A percentile compares a stretch with the other conserved stretches of the same genome.
Evolutionary conservation across 2,329 filamentous ascomycete species (phyloP).

Genomic region (Colletotrichum liriopes): DNA sequence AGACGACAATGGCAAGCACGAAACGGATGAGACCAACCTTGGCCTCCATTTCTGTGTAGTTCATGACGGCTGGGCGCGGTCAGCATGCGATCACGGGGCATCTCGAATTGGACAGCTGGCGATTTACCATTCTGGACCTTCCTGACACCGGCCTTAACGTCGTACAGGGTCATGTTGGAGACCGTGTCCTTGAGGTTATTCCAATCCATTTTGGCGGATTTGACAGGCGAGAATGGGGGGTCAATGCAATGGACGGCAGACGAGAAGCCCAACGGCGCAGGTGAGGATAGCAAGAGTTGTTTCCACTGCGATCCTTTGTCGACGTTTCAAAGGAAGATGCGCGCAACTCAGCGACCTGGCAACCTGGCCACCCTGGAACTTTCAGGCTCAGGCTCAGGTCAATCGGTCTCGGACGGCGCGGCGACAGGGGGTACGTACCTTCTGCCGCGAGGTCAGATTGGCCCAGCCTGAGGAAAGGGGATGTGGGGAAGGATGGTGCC

Average conservation of each 20-base stretch:
- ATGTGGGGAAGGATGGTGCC: constrained; percentile 11
- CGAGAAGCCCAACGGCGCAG: constrained; percentile 20
- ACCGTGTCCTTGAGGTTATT: constrained; percentile 88
- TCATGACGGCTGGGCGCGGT: constrained; percentile 86
- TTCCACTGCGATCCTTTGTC: constrained; percentile 36
- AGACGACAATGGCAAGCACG: constrained; percentile 28
- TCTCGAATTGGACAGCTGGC: constrained; percentile 32
- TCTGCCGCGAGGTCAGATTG: background rate
- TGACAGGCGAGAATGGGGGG: constrained; percentile 4
- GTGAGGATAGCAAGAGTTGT: constrained; percentile 6
- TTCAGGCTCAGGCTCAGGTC: constrained; percentile 39
- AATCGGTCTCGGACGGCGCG: constrained; percentile 36
- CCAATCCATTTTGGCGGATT: constrained; percentile 79
- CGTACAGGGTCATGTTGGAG: constrained; percentile 93
- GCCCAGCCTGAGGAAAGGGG: constrained; percentile 1
- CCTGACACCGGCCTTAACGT: constrained; percentile 93
- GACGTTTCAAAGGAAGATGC: constrained; percentile 42
- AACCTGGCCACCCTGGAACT: constrained; percentile 43
- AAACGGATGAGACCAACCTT: constrained; percentile 62
- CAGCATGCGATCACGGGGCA: constrained; percentile 45
- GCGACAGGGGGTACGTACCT: constrained; percentile 39
- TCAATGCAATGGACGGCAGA: constrained; percentile 23
- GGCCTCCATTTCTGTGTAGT: constrained; percentile 94
- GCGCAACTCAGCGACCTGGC: constrained; percentile 35
- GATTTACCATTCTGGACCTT: constrained; percentile 95